A percentile compares a stretch with the other conserved stretches of the same genome.
These are phyloP conservation scores for Leishmania braziliensis DNA, from an alignment of 208 protist genomes.

Conservation along the genomic window DNA sequence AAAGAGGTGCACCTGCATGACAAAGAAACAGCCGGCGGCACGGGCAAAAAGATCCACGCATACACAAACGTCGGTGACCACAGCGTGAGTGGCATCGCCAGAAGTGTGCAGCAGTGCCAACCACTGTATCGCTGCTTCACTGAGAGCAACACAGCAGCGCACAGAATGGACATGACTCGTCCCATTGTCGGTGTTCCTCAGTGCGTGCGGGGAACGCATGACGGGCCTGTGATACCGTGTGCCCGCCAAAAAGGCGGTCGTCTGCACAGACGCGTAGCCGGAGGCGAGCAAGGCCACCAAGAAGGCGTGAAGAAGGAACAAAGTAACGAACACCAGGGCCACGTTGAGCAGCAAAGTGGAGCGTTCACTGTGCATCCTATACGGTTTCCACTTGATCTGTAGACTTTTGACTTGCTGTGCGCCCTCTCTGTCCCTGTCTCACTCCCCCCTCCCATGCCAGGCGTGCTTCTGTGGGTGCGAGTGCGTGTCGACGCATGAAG, in stretches of 20 bases:
- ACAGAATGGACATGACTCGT: not conserved
- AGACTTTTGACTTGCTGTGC: not conserved
- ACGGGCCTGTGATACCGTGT: not conserved
- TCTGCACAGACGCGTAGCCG: not conserved
- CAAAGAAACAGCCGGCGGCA: not conserved
- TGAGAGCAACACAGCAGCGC: not conserved
- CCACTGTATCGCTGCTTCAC: not conserved
- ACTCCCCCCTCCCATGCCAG: too few relatives aligned
- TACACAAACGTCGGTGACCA: not conserved
- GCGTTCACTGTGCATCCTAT: not conserved
- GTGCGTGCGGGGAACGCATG: not conserved
- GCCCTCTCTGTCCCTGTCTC: not conserved
- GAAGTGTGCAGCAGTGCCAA: not conserved
- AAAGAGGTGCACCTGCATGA: not conserved
- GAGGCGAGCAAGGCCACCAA: not conserved
- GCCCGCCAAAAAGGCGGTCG: not conserved
- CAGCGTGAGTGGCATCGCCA: not conserved
- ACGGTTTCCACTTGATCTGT: not conserved
- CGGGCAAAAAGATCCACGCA: not conserved
- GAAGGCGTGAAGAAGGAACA: not conserved
- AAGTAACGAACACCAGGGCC: not conserved
- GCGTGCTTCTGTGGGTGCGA: not conserved
- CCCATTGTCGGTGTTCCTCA: not conserved
- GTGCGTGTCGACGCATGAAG: not conserved
- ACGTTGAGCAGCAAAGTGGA: too few relatives aligned